phyloP scores from a whole-genome alignment of 176 grass and related monocot species.

The Bonia amplexicaulis region DNA sequence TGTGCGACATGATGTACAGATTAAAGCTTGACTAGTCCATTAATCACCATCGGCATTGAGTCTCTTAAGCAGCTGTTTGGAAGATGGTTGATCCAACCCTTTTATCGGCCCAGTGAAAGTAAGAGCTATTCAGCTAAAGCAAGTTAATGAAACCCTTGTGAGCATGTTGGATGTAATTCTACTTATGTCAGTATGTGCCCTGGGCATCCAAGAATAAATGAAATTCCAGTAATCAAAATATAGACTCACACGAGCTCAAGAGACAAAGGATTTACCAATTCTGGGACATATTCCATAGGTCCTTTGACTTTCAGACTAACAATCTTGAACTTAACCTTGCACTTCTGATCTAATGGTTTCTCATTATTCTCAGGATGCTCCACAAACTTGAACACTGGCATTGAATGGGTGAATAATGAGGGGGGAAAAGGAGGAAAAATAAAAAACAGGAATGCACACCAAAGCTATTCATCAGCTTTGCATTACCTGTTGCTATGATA shows the following conservation, averaged over 20 bases:
- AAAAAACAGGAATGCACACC: background rate
- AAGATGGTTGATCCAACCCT: background rate
- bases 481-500: constrained; percentile 90
- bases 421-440: background rate
- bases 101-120: background rate
- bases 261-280: constrained; percentile 52
- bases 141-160: background rate
- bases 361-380: constrained; percentile 98
- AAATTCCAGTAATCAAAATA: background rate
- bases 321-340: constrained; percentile 98
- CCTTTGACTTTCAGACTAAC: constrained; percentile 88
- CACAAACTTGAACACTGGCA: constrained; percentile 93
- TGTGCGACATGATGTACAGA: background rate
- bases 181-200: background rate
- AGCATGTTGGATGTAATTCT: background rate
- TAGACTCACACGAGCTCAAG: background rate
- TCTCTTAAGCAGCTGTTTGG: background rate
- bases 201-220: background rate
- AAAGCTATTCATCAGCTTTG: background rate
- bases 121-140: background rate
- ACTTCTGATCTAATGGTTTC: constrained; percentile 83
- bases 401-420: background rate
- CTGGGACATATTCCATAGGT: constrained; percentile 79
- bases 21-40: background rate
- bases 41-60: background rate